phyloP scores from a whole-genome alignment of 768 basidiomycete genomes.

The Suillus fuscotomentosus region DNA sequence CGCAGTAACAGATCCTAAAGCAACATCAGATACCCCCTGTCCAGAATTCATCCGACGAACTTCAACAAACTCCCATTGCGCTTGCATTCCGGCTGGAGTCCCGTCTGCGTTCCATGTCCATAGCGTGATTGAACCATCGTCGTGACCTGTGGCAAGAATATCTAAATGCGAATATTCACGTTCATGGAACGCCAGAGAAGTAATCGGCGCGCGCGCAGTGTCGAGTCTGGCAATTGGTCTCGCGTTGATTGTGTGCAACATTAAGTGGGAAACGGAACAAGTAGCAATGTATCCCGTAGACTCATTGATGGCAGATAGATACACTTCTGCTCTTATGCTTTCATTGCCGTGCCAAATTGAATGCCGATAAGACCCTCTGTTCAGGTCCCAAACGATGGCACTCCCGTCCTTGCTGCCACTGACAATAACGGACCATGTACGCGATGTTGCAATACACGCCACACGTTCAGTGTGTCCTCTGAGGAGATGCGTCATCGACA shows the following conservation, averaged over 20 bases:
- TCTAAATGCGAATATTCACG: slow-evolving; percentile 81
- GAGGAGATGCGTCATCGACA: slow-evolving; percentile 68
- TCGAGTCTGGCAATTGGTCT: slow-evolving; percentile 73
- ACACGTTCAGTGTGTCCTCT: slow-evolving; percentile 75
- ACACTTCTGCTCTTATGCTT: slow-evolving; percentile 41
- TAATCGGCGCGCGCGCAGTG: slow-evolving; percentile 51
- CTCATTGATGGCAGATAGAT: slow-evolving; percentile 78
- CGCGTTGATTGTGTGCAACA: slow-evolving; percentile 85
- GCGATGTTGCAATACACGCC: slow-evolving; percentile 66
- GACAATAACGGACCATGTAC: slow-evolving; percentile 79
- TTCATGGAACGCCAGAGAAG: slow-evolving; percentile 83
- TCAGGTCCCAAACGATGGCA: slow-evolving; percentile 88
- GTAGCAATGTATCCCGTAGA: slow-evolving; percentile 88
- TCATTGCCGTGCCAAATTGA: slow-evolving; percentile 70
- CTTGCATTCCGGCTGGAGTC: slow-evolving; percentile 62
- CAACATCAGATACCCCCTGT: slow-evolving; percentile 33
- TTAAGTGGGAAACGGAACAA: slow-evolving; percentile 68
- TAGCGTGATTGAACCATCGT: slow-evolving; percentile 76
- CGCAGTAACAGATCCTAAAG: slow-evolving; percentile 65
- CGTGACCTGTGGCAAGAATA: slow-evolving; percentile 76
- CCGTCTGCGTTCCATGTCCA: slow-evolving; percentile 83
- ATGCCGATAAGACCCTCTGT: slow-evolving; percentile 74
- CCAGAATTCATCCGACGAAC: slow-evolving; percentile 66
- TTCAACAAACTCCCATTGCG: slow-evolving; percentile 73
- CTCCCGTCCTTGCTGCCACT: slow-evolving; percentile 87